Evolutionary conservation across 2,329 filamentous ascomycete species (phyloP).

Genomic region (Colletotrichum nymphaeae): DNA sequence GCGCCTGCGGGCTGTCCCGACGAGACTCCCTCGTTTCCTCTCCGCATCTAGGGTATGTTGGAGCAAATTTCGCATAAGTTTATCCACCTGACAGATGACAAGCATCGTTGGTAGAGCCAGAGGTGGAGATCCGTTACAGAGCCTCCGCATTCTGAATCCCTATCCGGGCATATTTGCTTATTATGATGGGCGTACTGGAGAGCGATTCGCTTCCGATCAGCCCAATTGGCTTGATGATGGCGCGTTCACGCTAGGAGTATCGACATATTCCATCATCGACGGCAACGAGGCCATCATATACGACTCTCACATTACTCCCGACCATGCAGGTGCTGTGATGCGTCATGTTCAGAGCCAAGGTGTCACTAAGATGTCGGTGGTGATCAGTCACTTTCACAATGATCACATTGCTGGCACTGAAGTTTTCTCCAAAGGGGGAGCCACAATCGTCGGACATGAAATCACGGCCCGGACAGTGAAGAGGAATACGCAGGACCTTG

Average conservation of each 20-base stretch:
- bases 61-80: background rate
- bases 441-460: slow-evolving; percentile 24
- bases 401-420: slow-evolving; percentile 31
- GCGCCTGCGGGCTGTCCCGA: slow-evolving; percentile 22
- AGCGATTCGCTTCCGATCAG: slow-evolving; percentile 34
- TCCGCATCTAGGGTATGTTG: background rate
- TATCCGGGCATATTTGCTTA: slow-evolving; percentile 35
- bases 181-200: slow-evolving; percentile 35
- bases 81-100: background rate
- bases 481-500: slow-evolving; percentile 17
- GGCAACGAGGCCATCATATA: slow-evolving; percentile 35
- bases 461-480: slow-evolving; percentile 14
- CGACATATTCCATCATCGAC: slow-evolving; percentile 33
- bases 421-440: slow-evolving; percentile 26
- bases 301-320: slow-evolving; percentile 33
- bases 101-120: background rate
- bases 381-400: slow-evolving; percentile 34
- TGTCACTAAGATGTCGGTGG: slow-evolving; percentile 25
- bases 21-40: background rate
- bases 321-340: slow-evolving; percentile 35
- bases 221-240: slow-evolving; percentile 37
- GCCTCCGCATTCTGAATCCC: slow-evolving; percentile 25
- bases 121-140: slow-evolving; percentile 27
- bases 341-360: slow-evolving; percentile 30
- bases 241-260: slow-evolving; percentile 33